These are phyloP conservation scores for Schwanniomyces yamadae DNA, from an alignment of 805 yeast species.

Conservation along the genomic window DNA sequence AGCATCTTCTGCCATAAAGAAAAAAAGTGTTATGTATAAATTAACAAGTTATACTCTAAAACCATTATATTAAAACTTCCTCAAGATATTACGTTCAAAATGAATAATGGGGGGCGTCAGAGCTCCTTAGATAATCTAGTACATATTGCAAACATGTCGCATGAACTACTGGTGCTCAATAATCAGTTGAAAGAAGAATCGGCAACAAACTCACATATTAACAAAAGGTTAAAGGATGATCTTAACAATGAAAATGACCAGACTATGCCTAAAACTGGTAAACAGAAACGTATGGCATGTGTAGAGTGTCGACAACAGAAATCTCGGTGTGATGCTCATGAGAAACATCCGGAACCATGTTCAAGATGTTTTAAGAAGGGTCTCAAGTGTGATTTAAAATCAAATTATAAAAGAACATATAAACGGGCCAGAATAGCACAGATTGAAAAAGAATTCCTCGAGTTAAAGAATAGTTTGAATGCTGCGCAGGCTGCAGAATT, in stretches of 20 bases:
- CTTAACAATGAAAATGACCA: slow-evolving; percentile 1
- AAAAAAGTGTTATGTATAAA: too few relatives aligned
- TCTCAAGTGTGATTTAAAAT: slow-evolving; percentile 67
- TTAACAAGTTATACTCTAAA: too few relatives aligned
- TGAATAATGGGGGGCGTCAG: slow-evolving; percentile 18
- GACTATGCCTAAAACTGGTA: slow-evolving; percentile 13
- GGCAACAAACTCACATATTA: slow-evolving; percentile 4
- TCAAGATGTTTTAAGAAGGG: slow-evolving; percentile 74
- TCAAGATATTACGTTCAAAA: slow-evolving; percentile 5
- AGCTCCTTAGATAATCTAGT: slow-evolving; percentile 41
- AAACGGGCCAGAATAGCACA: slow-evolving; percentile 84
- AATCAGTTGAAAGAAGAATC: slow-evolving; percentile 19
- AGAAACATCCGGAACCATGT: slow-evolving; percentile 74
- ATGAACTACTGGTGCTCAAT: slow-evolving; percentile 33
- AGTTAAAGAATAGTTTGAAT: slow-evolving; percentile 55
- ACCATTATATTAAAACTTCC: too few relatives aligned
- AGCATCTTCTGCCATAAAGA: too few relatives aligned
- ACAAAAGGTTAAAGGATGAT: too few relatives aligned
- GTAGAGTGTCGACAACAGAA: slow-evolving; percentile 96
- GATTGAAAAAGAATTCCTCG: slow-evolving; percentile 77
- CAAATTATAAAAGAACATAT: slow-evolving; percentile 84
- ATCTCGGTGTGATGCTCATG: slow-evolving; percentile 84
- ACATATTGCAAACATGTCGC: slow-evolving; percentile 46
- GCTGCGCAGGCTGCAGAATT: slow-evolving; percentile 33
- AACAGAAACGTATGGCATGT: slow-evolving; percentile 74